These are phyloP conservation scores for Aurinia saxatilis DNA, from an alignment of 345 rosid species.

Conservation along the genomic window DNA sequence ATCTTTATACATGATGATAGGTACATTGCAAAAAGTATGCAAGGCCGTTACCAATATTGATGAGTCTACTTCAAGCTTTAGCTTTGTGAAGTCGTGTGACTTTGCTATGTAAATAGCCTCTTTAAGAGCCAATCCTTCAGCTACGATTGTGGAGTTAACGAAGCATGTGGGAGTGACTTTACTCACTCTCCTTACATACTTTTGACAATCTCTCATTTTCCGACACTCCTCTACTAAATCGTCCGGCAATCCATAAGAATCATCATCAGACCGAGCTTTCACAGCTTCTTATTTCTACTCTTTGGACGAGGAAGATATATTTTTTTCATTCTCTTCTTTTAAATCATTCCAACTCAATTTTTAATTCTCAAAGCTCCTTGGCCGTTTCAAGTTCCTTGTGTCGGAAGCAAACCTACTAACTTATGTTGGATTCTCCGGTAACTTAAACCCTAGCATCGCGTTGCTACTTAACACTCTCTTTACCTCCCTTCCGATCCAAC, in stretches of 20 bases:
- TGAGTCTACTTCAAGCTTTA: no score
- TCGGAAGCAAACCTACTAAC: conserved; percentile 29
- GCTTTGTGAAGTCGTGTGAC: no score
- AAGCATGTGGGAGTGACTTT: no score
- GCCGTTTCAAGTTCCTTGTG: conserved; percentile 47
- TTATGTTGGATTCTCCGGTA: conserved; percentile 38
- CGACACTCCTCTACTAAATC: conserved; percentile 26
- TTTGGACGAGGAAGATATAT: conserved; percentile 23
- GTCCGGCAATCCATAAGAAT: conserved; percentile 26
- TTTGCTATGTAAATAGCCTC: no score
- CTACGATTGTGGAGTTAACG: no score
- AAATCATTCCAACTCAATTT: conserved; percentile 37
- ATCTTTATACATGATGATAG: no score
- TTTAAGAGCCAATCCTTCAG: no score
- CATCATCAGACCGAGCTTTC: conserved; percentile 26
- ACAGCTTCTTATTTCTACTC: conserved; percentile 51
- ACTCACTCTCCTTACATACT: conserved; percentile 80
- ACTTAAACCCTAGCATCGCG: conserved; percentile 52
- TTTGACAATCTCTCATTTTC: conserved; percentile 31
- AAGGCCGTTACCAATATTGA: no score
- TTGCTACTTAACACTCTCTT: conserved; percentile 69
- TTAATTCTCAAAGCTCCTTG: conserved; percentile 63
- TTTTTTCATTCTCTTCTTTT: conserved; percentile 32
- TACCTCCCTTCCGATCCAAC: conserved; percentile 52
- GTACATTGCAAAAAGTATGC: no score